Evolutionary conservation across 2,329 filamentous ascomycete genomes (phyloP), one percentile per base, ranked within the genome.

Genomic region (Fusarium palustre): DNA sequence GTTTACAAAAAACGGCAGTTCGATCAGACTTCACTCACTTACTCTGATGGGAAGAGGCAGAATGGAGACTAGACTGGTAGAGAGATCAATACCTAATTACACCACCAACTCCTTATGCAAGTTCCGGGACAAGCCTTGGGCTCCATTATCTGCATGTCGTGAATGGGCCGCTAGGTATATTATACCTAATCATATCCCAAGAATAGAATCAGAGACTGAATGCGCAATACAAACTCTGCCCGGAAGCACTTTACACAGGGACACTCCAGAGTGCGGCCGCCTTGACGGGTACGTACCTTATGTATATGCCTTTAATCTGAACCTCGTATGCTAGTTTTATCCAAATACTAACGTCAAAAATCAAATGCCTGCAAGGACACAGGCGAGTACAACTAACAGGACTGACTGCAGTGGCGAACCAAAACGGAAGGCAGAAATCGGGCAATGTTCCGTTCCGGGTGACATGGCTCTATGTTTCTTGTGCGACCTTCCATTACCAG

Each of bases 341-440:
- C 33, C 24, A 15, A 34, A 48, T 22, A 57, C 64, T 22, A 56
- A 20, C 20, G 57, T 25, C 22, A 55, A 41, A 25, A 25, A 63
- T 25, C 22, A 55, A 41, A 25, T 30, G 41, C 13, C 24, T 39
- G 41, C 60, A 52, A 64, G 59, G 61, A 64, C 65, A 42, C 30
- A 28, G 20, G 12, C 33, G 45, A 54, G 53, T 47, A 8, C 18
- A 36, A 49, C 47, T 25, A 25, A 36, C 16, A 28, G 18, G 25
- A 49, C 48, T 50, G 41, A 38, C 48, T 50, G 43, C 46, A 53
- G 43, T 39, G 48, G 55, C 56, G 53, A 43, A 59, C 58, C 31
- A 62, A 66, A 24, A 67, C 65, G 60, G 71, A 59, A 69, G 69
- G 69, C 58, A 74, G 55, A 50, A 62, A 57, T 56, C 48, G 68